Evolutionary conservation across 1,284 basidiomycete species (phyloP), one percentile per base, ranked within the genome.

Genomic region (Cutaneotrichosporon sp.): DNA sequence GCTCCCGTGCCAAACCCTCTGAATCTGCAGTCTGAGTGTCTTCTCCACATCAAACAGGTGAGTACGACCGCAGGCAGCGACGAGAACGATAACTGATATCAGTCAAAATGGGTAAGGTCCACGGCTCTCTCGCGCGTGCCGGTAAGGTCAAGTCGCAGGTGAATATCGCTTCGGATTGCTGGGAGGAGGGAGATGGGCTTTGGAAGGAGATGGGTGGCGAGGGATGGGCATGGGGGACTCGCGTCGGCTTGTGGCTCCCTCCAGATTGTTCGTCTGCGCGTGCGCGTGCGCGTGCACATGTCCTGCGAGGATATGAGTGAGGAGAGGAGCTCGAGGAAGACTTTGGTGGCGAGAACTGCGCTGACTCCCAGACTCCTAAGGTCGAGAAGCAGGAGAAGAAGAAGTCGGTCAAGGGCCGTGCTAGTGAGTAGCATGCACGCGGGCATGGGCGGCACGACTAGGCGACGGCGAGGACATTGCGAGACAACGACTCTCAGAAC

Each of bases 61-160:
- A 61, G 63, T 58, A 47, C 16, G 22, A 26, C 40, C 65, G 47
- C 7, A 57, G 57, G 47, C 63, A 47, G 21, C 57, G 36, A 52
- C 42, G 26, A 51, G 21, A n/a, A 11, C 38, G 6, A n/a, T 16
- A 16, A 52, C 65, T 60, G 36, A 62, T 32, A 30, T 9, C 61
- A 76, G 70, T 66, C 78, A 80, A 65, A 58, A 85, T 84, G 84
- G 84, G 84, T 77, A 84, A 85, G 81, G 96, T 97, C 85, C 95
- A 98, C 91, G 95, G 96, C 84, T 97, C 95, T 81, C 93, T 98
- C 85, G 95, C 95, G 84, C 95, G 96, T 88, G 95, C 94, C 83
- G 95, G 94, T 84, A 97, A 98, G 89, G 95, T 98, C 88, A 97
- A 92, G 86, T 92, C 90, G 76, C 93, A 97, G 84, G 77, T 79